Conservation (phyloP, 805 yeast species). For the Kuraishia ogatae region DNA sequence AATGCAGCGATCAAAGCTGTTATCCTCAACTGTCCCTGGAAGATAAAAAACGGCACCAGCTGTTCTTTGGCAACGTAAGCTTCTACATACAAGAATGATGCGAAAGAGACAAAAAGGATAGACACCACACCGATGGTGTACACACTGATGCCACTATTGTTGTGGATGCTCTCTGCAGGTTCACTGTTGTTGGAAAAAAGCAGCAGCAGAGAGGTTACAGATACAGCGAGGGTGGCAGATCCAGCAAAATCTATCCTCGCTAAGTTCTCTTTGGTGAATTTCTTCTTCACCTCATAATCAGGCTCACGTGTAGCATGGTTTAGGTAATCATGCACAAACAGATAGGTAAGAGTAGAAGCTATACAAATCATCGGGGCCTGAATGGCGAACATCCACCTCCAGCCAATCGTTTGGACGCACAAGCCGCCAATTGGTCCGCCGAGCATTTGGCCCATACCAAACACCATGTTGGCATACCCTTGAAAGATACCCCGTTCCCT, state of each 20-base stretch:
- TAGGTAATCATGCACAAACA: conserved; percentile 9
- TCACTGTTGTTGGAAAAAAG: conserved; percentile 18
- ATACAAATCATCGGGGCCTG: conserved; percentile 43
- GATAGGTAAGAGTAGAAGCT: conserved; percentile 24
- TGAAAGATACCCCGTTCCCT: conserved; percentile 79
- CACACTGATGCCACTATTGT: neutral
- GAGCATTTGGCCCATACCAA: conserved; percentile 67
- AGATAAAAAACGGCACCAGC: conserved; percentile 28
- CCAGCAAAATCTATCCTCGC: conserved; percentile 32
- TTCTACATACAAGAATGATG: conserved; percentile 24
- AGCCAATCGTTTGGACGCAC: conserved; percentile 45
- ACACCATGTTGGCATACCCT: conserved; percentile 75
- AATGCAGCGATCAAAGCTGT: conserved; percentile 28
- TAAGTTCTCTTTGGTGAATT: conserved; percentile 25
- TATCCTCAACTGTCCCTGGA: conserved; percentile 29
- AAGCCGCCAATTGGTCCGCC: conserved; percentile 65
- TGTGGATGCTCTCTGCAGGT: neutral
- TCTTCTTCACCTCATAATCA: conserved; percentile 7
- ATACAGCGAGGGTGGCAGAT: conserved; percentile 23
- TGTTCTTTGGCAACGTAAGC: conserved; percentile 25
- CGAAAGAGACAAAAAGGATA: conserved; percentile 9
- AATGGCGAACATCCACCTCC: conserved; percentile 61
- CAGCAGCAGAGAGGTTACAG: conserved; percentile 25
- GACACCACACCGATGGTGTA: conserved; percentile 8
- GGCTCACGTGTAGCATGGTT: conserved; percentile 19